Percentiles rank a stretch among this genome's conserved stretches.
These are phyloP conservation scores for Leishmania tropica DNA, from an alignment of 208 protist genomes.

Conservation along the genomic window DNA sequence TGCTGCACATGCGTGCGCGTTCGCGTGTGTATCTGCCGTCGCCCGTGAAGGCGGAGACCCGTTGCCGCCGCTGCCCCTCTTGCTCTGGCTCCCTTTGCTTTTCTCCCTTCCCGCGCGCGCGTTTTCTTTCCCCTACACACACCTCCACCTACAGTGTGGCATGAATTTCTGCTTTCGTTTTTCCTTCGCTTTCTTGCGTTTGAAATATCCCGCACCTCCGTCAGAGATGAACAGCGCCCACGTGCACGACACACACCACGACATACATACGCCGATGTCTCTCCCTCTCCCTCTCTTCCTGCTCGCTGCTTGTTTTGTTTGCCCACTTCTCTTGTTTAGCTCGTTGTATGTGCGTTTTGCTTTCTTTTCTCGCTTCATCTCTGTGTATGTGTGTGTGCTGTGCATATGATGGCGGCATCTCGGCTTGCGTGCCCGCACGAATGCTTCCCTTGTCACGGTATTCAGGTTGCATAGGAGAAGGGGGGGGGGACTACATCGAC, in stretches of 20 bases:
- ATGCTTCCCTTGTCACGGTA: not conserved
- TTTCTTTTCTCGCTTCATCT: constrained; percentile 1
- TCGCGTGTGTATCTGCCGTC: not conserved
- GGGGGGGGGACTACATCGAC: not conserved
- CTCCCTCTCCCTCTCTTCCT: not conserved
- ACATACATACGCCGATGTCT: not conserved
- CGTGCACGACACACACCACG: not conserved
- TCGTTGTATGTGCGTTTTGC: not conserved
- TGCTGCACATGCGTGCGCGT: not conserved
- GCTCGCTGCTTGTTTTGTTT: not conserved
- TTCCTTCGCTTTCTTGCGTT: not conserved
- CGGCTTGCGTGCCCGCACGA: not conserved
- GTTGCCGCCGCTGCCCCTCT: not conserved
- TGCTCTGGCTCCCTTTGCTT: not conserved
- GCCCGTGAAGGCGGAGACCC: not conserved
- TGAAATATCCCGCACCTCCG: not conserved
- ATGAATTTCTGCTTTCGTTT: not conserved
- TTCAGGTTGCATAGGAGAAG: not conserved
- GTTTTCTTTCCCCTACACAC: not conserved
- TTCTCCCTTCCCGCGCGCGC: not conserved
- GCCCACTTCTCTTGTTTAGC: not conserved
- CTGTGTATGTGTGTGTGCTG: not conserved
- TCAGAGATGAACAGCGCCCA: not conserved
- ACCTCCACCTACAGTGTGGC: not conserved
- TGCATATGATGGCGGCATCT: not conserved